Conservation (phyloP, 805 yeast genomes). For the Kodamaea hsintzibuensis region DNA sequence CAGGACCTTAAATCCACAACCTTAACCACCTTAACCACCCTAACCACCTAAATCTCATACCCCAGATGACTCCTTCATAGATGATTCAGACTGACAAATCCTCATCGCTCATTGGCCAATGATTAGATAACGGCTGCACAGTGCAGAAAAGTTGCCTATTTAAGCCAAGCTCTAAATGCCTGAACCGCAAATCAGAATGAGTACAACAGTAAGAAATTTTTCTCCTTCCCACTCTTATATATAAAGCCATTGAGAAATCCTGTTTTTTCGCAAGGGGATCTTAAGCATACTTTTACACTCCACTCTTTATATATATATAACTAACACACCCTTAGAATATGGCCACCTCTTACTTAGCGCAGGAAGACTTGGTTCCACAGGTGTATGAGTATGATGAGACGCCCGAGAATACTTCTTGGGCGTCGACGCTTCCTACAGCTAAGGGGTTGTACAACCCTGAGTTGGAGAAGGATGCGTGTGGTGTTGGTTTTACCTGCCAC, state of each 20-base stretch:
- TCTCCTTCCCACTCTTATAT: not conserved
- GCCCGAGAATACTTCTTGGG: constrained; percentile 87
- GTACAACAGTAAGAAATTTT: not conserved
- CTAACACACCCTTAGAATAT: constrained; percentile 9
- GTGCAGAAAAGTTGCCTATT: not conserved
- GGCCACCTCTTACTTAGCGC: constrained; percentile 38
- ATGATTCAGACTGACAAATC: constrained; percentile 3
- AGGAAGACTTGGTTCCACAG: constrained; percentile 38
- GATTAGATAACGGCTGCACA: constrained; percentile 8
- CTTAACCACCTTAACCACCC: constrained; percentile 1
- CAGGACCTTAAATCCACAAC: not conserved
- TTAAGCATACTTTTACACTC: not conserved
- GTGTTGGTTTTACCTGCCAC: constrained; percentile 97
- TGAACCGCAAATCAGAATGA: not conserved
- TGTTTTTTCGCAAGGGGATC: not conserved
- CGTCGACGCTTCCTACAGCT: constrained; percentile 78
- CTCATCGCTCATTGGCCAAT: constrained; percentile 6
- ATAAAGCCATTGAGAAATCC: not conserved
- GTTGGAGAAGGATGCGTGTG: constrained; percentile 95
- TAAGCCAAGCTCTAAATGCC: not conserved
- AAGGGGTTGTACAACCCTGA: constrained; percentile 95
- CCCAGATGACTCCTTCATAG: not conserved
- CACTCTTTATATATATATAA: constrained; percentile 1
- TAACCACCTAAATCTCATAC: not conserved
- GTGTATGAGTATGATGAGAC: constrained; percentile 71